Evolutionary conservation across 2,329 filamentous ascomycete genomes (phyloP).

Genomic region (Gyromitra esculenta): DNA sequence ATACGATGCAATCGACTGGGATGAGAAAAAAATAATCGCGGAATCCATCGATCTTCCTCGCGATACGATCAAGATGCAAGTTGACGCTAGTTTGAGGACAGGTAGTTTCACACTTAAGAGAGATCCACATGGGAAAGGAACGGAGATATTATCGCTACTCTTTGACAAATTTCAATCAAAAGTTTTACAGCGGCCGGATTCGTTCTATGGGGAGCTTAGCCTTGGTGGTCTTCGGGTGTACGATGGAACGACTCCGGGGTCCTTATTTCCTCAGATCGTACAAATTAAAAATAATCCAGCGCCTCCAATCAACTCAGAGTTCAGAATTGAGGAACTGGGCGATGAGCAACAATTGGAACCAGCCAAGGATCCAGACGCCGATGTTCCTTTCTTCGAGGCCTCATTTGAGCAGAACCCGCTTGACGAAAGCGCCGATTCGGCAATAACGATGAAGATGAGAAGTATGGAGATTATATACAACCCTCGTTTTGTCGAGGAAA

Average conservation of each 20-base stretch:
- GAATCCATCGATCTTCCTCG: constrained; percentile 89
- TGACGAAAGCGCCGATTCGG: constrained; percentile 89
- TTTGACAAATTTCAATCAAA: constrained; percentile 96
- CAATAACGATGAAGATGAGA: constrained; percentile 88
- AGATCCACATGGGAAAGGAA: constrained; percentile 75
- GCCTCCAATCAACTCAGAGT: constrained; percentile 53
- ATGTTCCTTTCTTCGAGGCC: constrained; percentile 84
- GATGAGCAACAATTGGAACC: constrained; percentile 61
- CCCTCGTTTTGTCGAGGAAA: constrained; percentile 87
- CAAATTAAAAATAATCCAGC: constrained; percentile 74
- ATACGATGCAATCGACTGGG: constrained; percentile 97
- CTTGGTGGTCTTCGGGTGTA: constrained; percentile 93
- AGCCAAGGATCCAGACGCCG: constrained; percentile 60
- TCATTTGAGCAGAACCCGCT: constrained; percentile 95
- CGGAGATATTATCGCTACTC: constrained; percentile 86
- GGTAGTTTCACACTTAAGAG: constrained; percentile 95
- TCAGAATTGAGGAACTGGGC: constrained; percentile 67
- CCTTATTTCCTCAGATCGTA: constrained; percentile 92
- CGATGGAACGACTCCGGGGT: constrained; percentile 92
- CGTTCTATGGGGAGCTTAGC: constrained; percentile 85
- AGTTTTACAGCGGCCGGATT: constrained; percentile 88
- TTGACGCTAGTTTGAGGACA: constrained; percentile 91
- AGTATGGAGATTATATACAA: constrained; percentile 98
- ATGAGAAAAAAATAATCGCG: constrained; percentile 89
- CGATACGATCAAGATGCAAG: constrained; percentile 89